Evolutionary conservation across 129 eudicot genomes (phyloP), one percentile per base, ranked within the genome.

Genomic region (Escallonia rubra): DNA sequence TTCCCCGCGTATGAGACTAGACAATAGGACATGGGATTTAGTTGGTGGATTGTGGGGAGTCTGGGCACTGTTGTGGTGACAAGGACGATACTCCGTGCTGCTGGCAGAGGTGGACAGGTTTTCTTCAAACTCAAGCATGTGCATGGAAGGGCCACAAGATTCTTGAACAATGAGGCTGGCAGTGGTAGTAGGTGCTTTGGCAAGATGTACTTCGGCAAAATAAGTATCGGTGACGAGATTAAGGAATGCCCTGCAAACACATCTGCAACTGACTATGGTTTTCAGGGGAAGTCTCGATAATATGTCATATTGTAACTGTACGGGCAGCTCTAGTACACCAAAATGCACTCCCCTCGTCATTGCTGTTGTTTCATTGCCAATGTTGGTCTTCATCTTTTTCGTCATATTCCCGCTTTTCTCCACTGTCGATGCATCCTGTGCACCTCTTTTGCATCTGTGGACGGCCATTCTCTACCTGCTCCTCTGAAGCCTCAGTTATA

Each of bases 281-380:
- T 40, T 53, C 12, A 74, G 61, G 11, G 83, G 79, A 59, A 74
- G 79, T 59, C 72, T 74, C 41, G 79, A 69, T 44, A 79, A 62
- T 44, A 74, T 65, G 12, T 69, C 75, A 48, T 43, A 58, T 63
- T 59, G 1, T 64, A 79, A 6, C 57, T 52, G 34, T 8, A 52
- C 15, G 59, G 83, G 79, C 15, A 79, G 57, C 39, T 79, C 73
- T 13, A 74, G 63, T 3, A 78, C 15, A 44, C 60, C 57, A 41
- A 68, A 73, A 11, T 11, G 38, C 13, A 48, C 4, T 61, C 56
- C 50, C 9, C 13, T 43, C 51, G 45, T 3, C 10, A 56, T 41
- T 46, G 60, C 53, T 51, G 52, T 23, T n/a, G 64, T 62, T 10
- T 39, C 13, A 48, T 23, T 13, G 23, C 52, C 65, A 59, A 41